A percentile compares a stretch with the other conserved stretches of the same genome.
Conservation (phyloP, 164 flowering plant genomes). For the Euptelea pleiosperma region DNA sequence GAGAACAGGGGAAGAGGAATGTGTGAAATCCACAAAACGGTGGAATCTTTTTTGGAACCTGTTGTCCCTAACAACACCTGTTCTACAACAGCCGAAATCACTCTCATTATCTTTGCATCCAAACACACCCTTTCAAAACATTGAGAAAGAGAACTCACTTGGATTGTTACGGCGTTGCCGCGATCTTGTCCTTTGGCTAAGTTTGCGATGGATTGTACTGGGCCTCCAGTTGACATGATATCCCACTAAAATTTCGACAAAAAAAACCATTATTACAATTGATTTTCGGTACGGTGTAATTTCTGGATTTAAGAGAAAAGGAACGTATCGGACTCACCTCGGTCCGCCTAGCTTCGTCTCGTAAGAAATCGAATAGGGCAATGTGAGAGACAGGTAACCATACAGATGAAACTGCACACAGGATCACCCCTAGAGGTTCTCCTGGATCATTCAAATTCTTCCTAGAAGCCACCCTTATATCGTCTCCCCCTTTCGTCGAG, state of each 20-base stretch:
- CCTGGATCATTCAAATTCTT: slow-evolving; percentile 86
- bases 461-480: slow-evolving; percentile 71
- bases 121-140: too few relatives aligned
- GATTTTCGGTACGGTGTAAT: too few relatives aligned
- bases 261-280: background rate
- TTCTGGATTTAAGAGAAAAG: background rate
- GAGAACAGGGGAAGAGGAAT: too few relatives aligned
- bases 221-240: slow-evolving; percentile 61
- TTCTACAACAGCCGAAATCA: too few relatives aligned
- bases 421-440: slow-evolving; percentile 80
- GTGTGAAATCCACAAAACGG: too few relatives aligned
- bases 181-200: slow-evolving; percentile 90
- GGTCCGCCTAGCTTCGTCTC: slow-evolving; percentile 67
- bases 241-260: slow-evolving; percentile 67
- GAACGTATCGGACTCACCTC: slow-evolving; percentile 53
- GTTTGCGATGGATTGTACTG: slow-evolving; percentile 62
- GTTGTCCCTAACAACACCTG: too few relatives aligned
- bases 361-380: slow-evolving; percentile 67
- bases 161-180: slow-evolving; percentile 82
- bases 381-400: slow-evolving; percentile 80
- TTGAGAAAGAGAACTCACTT: slow-evolving; percentile 39
- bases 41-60: too few relatives aligned
- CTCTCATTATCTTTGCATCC: too few relatives aligned
- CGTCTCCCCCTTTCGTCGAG: slow-evolving; percentile 68
- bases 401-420: slow-evolving; percentile 84